phyloP scores from a whole-genome alignment of 345 rosid species.

The Acer negundo region DNA sequence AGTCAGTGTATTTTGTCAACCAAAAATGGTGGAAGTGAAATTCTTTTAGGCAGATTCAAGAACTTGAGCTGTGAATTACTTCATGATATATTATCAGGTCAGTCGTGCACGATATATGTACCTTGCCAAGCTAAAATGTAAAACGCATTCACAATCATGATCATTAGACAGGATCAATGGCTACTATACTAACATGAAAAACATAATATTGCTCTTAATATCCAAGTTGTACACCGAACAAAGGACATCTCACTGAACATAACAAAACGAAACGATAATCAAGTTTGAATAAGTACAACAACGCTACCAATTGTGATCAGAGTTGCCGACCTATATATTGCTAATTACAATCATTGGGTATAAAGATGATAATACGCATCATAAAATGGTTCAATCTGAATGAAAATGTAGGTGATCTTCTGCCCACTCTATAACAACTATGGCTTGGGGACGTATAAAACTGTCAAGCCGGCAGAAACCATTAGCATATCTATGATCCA shows the following conservation, averaged over 20 bases:
- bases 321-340: slow-evolving; percentile 5
- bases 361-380: background rate
- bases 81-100: background rate
- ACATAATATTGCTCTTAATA: background rate
- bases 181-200: background rate
- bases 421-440: slow-evolving; percentile 9
- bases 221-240: background rate
- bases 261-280: background rate
- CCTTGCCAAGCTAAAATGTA: background rate
- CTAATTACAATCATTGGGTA: slow-evolving; percentile 29
- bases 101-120: background rate
- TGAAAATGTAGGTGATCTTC: slow-evolving; percentile 16
- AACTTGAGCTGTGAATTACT: background rate
- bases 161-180: background rate
- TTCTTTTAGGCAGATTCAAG: background rate
- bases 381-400: slow-evolving; percentile 8
- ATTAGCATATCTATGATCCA: slow-evolving; percentile 48
- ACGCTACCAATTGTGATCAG: slow-evolving; percentile 3
- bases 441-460: background rate
- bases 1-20: background rate
- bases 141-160: background rate
- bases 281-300: background rate
- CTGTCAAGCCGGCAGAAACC: background rate
- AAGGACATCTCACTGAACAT: background rate
- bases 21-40: slow-evolving; percentile 5